A percentile compares a stretch with the other conserved stretches of the same genome.
Evolutionary conservation across 2,329 filamentous ascomycete species (phyloP).

Genomic region (Trichoderma brevicompactum): DNA sequence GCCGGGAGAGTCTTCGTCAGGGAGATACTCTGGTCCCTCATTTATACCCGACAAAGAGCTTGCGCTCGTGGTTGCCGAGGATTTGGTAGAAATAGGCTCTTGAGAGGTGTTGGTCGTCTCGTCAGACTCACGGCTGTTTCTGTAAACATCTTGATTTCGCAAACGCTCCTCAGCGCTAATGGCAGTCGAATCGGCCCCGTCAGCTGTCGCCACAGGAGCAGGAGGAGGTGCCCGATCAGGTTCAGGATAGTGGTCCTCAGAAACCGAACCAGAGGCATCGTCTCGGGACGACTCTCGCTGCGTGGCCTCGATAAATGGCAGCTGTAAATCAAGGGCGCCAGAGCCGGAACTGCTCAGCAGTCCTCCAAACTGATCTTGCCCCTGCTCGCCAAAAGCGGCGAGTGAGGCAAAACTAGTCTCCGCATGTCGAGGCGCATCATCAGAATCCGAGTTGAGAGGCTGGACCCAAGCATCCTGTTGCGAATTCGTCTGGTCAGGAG

Average conservation of each 20-base stretch:
- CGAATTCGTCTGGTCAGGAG: constrained; percentile 60
- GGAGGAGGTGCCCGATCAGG: constrained; percentile 32
- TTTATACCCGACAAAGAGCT: constrained; percentile 59
- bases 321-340: constrained; percentile 17
- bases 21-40: constrained; percentile 52
- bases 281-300: constrained; percentile 15
- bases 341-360: constrained; percentile 16
- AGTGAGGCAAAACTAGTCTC: constrained; percentile 37
- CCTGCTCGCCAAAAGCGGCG: constrained; percentile 34
- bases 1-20: constrained; percentile 52
- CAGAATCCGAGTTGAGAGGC: constrained; percentile 51
- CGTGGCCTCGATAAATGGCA: constrained; percentile 10
- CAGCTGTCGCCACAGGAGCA: constrained; percentile 31
- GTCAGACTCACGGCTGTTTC: constrained; percentile 59
- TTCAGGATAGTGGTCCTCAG: constrained; percentile 30
- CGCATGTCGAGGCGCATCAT: constrained; percentile 46
- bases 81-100: constrained; percentile 54
- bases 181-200: constrained; percentile 42
- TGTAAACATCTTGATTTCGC: constrained; percentile 45
- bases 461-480: constrained; percentile 57
- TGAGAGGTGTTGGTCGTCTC: constrained; percentile 55
- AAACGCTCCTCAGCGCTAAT: constrained; percentile 41
- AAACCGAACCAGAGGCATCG: constrained; percentile 21
- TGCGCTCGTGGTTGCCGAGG: constrained; percentile 59
- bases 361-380: constrained; percentile 24